Percentiles rank a stretch among this genome's conserved stretches.
Evolutionary conservation across 176 grass and related monocot genomes (phyloP).

Genomic region (Calamus simplicifolius): DNA sequence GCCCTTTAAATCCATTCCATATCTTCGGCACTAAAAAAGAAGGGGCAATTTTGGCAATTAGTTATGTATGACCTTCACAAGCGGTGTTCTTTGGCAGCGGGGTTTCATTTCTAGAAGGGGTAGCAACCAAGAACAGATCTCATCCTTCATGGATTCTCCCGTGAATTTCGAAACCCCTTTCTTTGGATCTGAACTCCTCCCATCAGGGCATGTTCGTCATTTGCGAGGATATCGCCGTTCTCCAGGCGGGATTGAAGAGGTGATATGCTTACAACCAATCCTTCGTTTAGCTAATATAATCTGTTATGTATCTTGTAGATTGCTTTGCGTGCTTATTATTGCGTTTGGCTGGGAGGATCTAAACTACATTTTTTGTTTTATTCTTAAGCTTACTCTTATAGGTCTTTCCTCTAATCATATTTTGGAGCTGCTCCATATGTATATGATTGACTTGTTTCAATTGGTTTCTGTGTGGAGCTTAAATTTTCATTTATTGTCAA

Average conservation of each 20-base stretch:
- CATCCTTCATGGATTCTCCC: constrained; percentile 42
- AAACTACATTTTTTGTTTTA: not conserved
- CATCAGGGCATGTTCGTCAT: constrained; percentile 26
- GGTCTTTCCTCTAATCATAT: no score
- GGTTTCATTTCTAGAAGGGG: constrained; percentile 36
- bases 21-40: not conserved
- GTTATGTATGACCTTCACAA: not conserved
- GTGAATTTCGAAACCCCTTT: constrained; percentile 28
- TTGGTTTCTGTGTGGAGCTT: no score
- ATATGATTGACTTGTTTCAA: no score
- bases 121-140: constrained; percentile 20
- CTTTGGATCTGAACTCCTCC: constrained; percentile 19
- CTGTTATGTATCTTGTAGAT: not conserved
- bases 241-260: constrained; percentile 50
- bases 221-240: constrained; percentile 40
- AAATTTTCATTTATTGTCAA: no score
- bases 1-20: no score
- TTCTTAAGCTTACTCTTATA: no score
- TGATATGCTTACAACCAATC: constrained; percentile 25
- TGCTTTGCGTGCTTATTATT: not conserved
- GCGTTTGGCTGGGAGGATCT: not conserved
- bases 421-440: no score
- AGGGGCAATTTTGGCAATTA: not conserved
- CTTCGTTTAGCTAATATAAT: constrained; percentile 1
- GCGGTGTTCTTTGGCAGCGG: constrained; percentile 18